Evolutionary conservation across 768 basidiomycete species (phyloP), one percentile per base, ranked within the genome.

Genomic region (Pulveroboletus sp.): DNA sequence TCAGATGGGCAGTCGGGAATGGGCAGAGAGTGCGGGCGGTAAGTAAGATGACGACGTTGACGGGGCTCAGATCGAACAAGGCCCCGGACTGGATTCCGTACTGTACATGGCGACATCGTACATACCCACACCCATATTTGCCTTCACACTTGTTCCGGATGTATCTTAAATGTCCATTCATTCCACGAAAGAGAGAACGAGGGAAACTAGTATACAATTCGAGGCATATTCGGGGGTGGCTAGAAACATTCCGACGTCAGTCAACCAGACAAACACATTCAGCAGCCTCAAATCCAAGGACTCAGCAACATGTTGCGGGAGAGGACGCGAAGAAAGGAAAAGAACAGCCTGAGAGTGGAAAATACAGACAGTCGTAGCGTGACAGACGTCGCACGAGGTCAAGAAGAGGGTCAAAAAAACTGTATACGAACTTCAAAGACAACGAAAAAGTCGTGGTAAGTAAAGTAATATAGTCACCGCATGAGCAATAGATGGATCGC

Each of bases 1-100:
- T 38, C 81, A 92, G 66, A 92, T 92, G 90, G 91, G 93, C 14
- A 93, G 90, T 63, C 85, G 77, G 57, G 88, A 94, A 57, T 95
- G 92, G 92, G 78, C 78, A 3, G 78, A 80, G 63, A 71, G 66
- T 32, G 63, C 74, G 72, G 69, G 19, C 55, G 17, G 40, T 56
- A 53, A 47, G 10, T 16, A 24, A 5, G 31, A 39, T 12, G 33
- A 29, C 27, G 12, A 29, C 27, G 27, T 29, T 29, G 25, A 27
- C 25, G 25, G 25, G 25, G 25, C 9, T 27, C 9, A 27, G 25
- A 27, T 27, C 9, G 25, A 27, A 27, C 5, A 27, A 5, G 25
- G 25, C 9, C n/a, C n/a, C n/a, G n/a, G n/a, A n/a, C n/a, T n/a
- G 25, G 25, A 9, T 27, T 27, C 27, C 27, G 27, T 29, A 29